These are phyloP conservation scores for Scheffersomyces stipitis DNA, from an alignment of 805 yeast genomes.

Conservation along the genomic window DNA sequence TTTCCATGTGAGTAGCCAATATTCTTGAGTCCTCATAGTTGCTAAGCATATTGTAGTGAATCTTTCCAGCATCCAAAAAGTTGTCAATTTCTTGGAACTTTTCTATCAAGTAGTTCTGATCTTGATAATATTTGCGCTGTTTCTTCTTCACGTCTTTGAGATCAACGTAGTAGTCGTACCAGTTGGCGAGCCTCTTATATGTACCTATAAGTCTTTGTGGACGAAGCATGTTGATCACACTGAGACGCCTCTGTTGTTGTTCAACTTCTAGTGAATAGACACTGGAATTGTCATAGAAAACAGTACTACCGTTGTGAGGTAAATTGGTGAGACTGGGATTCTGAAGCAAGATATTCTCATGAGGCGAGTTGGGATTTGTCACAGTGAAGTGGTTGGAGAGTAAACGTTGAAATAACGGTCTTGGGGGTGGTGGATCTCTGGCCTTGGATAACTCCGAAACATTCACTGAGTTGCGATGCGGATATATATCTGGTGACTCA, in stretches of 20 bases:
- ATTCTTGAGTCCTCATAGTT: slow-evolving; percentile 43
- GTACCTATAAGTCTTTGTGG: slow-evolving; percentile 38
- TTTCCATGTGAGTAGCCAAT: slow-evolving; percentile 19
- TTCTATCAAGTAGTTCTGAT: slow-evolving; percentile 61
- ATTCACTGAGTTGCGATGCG: slow-evolving; percentile 7
- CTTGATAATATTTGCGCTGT: slow-evolving; percentile 44
- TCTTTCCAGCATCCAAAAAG: slow-evolving; percentile 63
- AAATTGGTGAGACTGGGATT: neutral
- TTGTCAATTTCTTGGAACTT: slow-evolving; percentile 60
- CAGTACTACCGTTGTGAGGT: neutral
- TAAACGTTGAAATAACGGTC: slow-evolving; percentile 29
- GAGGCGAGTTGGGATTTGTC: slow-evolving; percentile 25
- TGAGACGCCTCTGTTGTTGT: slow-evolving; percentile 22
- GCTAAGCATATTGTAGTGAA: slow-evolving; percentile 62
- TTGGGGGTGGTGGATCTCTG: slow-evolving; percentile 1
- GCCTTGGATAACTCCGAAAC: slow-evolving; percentile 3
- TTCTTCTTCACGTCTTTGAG: slow-evolving; percentile 9
- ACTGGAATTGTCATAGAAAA: slow-evolving; percentile 11
- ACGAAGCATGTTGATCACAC: slow-evolving; percentile 22
- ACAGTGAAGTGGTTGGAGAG: slow-evolving; percentile 29
- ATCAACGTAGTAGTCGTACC: slow-evolving; percentile 23
- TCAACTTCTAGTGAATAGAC: slow-evolving; percentile 18
- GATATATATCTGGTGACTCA: neutral
- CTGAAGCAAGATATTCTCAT: slow-evolving; percentile 1
- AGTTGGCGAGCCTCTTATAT: slow-evolving; percentile 26